Percentiles rank a stretch among this genome's conserved stretches.
Evolutionary conservation across 371 early-diverging fungal species (phyloP).

Genomic region (Phascolomyces articulosus): DNA sequence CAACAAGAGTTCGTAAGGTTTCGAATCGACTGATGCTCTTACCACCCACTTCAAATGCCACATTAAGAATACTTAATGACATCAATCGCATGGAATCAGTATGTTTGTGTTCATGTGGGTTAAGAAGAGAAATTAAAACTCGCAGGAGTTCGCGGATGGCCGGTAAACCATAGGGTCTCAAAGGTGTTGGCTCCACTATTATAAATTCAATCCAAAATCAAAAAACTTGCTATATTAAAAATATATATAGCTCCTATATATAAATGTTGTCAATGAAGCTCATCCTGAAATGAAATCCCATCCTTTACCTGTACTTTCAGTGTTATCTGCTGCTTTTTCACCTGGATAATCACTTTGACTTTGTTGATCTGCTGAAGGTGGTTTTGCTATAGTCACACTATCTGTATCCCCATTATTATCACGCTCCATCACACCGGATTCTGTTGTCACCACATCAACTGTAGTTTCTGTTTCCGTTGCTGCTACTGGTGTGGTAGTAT

Average conservation of each 20-base stretch:
- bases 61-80: constrained; percentile 79
- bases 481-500: background rate
- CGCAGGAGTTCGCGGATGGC: constrained; percentile 88
- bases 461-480: background rate
- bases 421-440: constrained; percentile 9
- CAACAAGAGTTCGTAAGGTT: constrained; percentile 68
- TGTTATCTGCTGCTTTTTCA: constrained; percentile 1
- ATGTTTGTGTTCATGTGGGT: constrained; percentile 89
- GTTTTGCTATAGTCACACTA: constrained; percentile 2
- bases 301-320: background rate
- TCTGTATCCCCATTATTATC: constrained; percentile 8
- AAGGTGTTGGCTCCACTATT: constrained; percentile 16
- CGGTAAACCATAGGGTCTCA: constrained; percentile 77
- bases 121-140: constrained; percentile 86
- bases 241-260: too few relatives aligned
- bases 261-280: too few relatives aligned
- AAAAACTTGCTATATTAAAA: too few relatives aligned
- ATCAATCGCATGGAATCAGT: constrained; percentile 93
- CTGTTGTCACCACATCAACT: constrained; percentile 3
- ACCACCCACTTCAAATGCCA: constrained; percentile 87
- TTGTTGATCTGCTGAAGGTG: constrained; percentile 5
- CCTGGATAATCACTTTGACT: constrained; percentile 4
- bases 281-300: too few relatives aligned
- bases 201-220: background rate
- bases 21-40: constrained; percentile 74